Evolutionary conservation across 2,329 filamentous ascomycete species (phyloP).

Genomic region (Arthrinium puccinioides): DNA sequence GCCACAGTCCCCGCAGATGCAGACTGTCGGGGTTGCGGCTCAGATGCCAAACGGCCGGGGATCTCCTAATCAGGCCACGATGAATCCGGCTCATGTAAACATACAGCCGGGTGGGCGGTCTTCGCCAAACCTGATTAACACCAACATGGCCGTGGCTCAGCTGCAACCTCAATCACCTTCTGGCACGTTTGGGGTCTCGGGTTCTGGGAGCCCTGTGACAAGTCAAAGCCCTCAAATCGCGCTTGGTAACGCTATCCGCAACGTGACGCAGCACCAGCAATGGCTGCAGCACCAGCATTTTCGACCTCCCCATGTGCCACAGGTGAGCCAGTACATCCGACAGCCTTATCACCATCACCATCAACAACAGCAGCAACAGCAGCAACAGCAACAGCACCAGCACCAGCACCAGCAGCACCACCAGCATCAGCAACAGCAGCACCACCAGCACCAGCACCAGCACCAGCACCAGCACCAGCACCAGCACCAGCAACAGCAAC

Average conservation of each 20-base stretch:
- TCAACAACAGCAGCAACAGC: conserved; percentile 8
- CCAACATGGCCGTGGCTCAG: background rate
- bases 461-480: conserved; percentile 6
- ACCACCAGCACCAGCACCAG: conserved; percentile 1
- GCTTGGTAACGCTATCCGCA: too few species aligned
- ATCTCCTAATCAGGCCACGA: background rate
- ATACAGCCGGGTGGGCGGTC: background rate
- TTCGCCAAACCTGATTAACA: background rate
- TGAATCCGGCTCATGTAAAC: too few species aligned
- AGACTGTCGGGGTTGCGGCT: background rate
- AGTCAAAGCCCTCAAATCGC: too few species aligned
- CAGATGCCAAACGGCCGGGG: background rate
- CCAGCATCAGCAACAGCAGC: conserved; percentile 1
- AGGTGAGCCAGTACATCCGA: too few species aligned
- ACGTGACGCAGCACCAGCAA: too few species aligned
- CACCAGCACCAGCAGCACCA: background rate
- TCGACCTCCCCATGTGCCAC: too few species aligned
- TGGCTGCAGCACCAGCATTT: too few species aligned
- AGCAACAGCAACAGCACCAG: conserved; percentile 8
- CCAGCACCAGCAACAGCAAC: conserved; percentile 5
- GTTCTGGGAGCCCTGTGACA: too few species aligned
- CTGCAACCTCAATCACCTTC: background rate
- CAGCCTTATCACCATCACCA: too few species aligned
- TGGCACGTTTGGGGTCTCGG: too few species aligned
- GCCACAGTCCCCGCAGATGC: conserved; percentile 3